Conservation (phyloP, 2,329 filamentous ascomycete genomes). For the Alternaria atra region DNA sequence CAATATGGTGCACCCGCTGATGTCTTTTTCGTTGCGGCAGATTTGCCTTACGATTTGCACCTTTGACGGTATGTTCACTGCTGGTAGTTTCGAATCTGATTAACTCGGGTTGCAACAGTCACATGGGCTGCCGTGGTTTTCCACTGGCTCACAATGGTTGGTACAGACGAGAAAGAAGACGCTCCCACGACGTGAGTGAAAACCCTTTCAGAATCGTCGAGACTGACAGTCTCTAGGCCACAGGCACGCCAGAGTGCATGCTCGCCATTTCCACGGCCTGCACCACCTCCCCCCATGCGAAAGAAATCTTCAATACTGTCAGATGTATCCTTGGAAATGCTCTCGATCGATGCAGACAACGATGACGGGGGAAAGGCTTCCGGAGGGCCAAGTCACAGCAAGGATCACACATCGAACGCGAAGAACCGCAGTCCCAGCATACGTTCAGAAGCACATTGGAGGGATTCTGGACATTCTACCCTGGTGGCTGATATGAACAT, state of each 20-base stretch:
- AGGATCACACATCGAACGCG: neutral
- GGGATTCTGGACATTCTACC: conserved; percentile 14
- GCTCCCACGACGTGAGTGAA: conserved; percentile 19
- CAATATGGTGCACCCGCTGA: neutral
- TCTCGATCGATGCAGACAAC: neutral
- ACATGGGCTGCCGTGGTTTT: conserved; percentile 47
- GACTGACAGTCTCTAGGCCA: conserved; percentile 4
- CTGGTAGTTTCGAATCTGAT: neutral
- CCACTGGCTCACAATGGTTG: conserved; percentile 48
- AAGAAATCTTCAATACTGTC: neutral
- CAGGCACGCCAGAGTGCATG: neutral
- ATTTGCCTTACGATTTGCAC: conserved; percentile 54
- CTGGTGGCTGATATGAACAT: neutral
- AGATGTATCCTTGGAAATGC: neutral
- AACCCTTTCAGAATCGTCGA: neutral
- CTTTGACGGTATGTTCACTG: conserved; percentile 47
- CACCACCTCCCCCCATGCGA: neutral
- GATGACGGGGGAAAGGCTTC: neutral
- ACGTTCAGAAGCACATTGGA: conserved; percentile 1
- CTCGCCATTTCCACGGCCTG: neutral
- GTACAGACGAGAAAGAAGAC: conserved; percentile 30
- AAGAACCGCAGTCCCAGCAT: neutral
- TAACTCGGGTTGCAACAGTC: conserved; percentile 31
- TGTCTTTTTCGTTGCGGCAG: neutral
- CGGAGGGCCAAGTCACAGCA: neutral